Base-by-base conservation (phyloP, 202 grass and related monocot genomes). In the Dendrocalamus latiflorus region DNA sequence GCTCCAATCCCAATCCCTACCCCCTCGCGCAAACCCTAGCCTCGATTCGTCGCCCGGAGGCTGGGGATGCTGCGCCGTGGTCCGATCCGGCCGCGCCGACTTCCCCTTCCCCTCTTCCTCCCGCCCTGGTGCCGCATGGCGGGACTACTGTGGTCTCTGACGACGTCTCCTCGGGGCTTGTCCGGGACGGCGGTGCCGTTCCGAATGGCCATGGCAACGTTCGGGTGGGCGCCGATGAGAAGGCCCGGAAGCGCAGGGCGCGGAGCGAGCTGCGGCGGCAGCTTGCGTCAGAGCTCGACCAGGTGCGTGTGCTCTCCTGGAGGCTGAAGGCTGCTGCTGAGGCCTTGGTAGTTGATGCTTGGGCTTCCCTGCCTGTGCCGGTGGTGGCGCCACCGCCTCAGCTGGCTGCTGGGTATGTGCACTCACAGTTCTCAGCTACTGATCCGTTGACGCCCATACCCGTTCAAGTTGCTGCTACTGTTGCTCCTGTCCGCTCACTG, bases 221-320 rank as follows among this genome's bases (percentile, higher is more conserved):
- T 74, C 18, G 61, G 37, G 89, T 65, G 25, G 83, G 76, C 14
- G 78, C 86, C 11, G 87, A 58, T 15, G 76, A 90, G 28, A 85
- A 90, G 37, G 72, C 91, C 0, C 74, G 79, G 68, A 91, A 89
- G 53, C 87, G 89, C 13, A 91, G 90, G 87, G 77, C 60, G 17
- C 83, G 90, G 75, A 86, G 87, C 9, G 95, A 98, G 68, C 76
- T 89, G 22, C 93, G 91, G 33, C 82, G 95, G 34, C 88, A 77
- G 55, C 89, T 98, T 24, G 81, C 89, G 89, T n/a, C n/a, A n/a
- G n/a, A n/a, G n/a, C n/a, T n/a, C n/a, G n/a, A n/a, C n/a, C n/a
- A n/a, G n/a, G n/a, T 98, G 44, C 95, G 93, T 14, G 71, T 84
- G 51, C 82, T 98, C 37, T 86, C 88, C 44, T 82, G 87, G 30